phyloP scores from a whole-genome alignment of 2,329 filamentous ascomycete species.

The Fusarium tjaetaba region DNA sequence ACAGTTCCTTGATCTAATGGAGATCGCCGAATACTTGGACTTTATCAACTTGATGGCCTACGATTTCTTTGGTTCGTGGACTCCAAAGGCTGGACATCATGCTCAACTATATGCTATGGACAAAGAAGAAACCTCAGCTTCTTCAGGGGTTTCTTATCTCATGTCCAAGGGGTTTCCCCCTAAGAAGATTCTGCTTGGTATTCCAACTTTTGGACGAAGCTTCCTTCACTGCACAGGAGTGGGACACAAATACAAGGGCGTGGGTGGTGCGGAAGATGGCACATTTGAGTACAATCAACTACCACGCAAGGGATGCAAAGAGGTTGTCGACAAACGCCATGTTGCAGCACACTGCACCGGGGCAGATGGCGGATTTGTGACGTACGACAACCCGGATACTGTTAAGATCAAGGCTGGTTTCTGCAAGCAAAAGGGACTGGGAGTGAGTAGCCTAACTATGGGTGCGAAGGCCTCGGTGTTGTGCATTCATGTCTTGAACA shows the following conservation, averaged over 20 bases:
- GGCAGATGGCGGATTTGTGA: constrained; percentile 79
- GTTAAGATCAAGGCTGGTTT: constrained; percentile 80
- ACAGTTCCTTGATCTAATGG: constrained; percentile 73
- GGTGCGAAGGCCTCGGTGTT: constrained; percentile 10
- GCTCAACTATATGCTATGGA: constrained; percentile 75
- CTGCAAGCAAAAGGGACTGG: constrained; percentile 75
- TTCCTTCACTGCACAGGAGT: constrained; percentile 74
- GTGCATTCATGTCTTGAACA: constrained; percentile 23
- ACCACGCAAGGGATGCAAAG: constrained; percentile 68
- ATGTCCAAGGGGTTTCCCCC: constrained; percentile 72
- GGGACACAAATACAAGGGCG: constrained; percentile 68
- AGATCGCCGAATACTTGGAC: constrained; percentile 74
- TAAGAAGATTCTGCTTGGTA: constrained; percentile 78
- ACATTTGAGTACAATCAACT: constrained; percentile 79
- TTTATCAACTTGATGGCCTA: constrained; percentile 83
- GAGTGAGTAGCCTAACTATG: constrained; percentile 55
- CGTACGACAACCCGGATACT: constrained; percentile 81
- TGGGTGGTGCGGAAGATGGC: constrained; percentile 68
- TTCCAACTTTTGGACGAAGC: constrained; percentile 79
- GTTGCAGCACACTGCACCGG: constrained; percentile 79
- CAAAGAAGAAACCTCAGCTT: constrained; percentile 71
- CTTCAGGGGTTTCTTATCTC: constrained; percentile 73
- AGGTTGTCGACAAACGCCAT: constrained; percentile 72
- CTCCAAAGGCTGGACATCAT: constrained; percentile 74
- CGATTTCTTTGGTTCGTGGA: constrained; percentile 81